Percentiles rank a stretch among this genome's conserved stretches.
Conservation (phyloP, 2,329 filamentous ascomycete genomes). For the Colletotrichum siamense region DNA sequence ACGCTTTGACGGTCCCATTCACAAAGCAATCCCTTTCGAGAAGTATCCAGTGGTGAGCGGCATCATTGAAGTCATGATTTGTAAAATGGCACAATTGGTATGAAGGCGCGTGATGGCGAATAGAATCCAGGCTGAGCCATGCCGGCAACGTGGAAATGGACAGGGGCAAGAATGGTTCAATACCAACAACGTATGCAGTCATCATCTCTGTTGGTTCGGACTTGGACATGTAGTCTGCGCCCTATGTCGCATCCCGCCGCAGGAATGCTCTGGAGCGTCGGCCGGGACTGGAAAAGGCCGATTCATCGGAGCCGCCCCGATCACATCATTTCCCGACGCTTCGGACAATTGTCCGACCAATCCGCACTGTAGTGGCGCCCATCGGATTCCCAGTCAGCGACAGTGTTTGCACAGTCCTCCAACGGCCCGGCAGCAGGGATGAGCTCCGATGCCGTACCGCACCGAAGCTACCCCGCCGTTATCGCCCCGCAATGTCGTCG, state of each 20-base stretch:
- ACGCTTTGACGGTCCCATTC: neutral
- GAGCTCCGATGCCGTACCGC: slow-evolving; percentile 4
- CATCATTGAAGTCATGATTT: neutral
- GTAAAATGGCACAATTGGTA: neutral
- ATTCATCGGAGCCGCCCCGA: neutral
- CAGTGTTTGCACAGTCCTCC: neutral
- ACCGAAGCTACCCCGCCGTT: slow-evolving; percentile 18
- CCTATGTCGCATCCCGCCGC: neutral
- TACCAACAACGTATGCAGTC: neutral
- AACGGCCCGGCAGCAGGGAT: slow-evolving; percentile 3
- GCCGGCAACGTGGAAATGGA: neutral
- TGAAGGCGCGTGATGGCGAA: neutral
- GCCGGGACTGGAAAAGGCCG: neutral
- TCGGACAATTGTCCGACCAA: slow-evolving; percentile 10
- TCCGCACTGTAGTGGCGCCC: neutral
- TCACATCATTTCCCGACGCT: slow-evolving; percentile 1
- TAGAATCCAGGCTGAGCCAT: neutral
- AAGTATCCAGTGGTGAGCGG: neutral
- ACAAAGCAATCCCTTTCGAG: neutral
- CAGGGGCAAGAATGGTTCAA: neutral
- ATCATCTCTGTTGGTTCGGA: neutral
- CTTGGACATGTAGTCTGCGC: neutral
- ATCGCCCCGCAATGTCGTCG: slow-evolving; percentile 2
- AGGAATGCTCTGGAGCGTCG: neutral
- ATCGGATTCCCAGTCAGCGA: neutral